These are phyloP conservation scores for Exophiala calicioides DNA, from an alignment of 2,329 filamentous ascomycete genomes.

Conservation along the genomic window DNA sequence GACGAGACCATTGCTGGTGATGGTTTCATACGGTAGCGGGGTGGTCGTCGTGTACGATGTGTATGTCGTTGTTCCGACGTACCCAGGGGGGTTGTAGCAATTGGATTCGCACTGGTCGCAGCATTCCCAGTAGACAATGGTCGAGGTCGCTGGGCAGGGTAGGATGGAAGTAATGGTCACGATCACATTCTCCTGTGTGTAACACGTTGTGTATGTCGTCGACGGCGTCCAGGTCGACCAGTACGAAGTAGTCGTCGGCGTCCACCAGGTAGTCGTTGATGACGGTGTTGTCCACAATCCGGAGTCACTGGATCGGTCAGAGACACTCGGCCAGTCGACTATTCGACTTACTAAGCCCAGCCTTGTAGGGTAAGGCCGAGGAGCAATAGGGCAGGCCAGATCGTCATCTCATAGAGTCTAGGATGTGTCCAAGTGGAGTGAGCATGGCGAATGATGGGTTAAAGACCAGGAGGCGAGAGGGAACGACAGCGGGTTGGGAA, in stretches of 20 bases:
- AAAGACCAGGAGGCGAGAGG: not conserved
- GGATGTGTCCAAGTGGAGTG: not conserved
- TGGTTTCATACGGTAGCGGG: constrained; percentile 12
- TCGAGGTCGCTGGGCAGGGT: constrained; percentile 26
- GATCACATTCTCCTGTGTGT: constrained; percentile 22
- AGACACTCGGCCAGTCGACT: not conserved
- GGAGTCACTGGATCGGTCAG: constrained; percentile 14
- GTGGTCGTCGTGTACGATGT: constrained; percentile 27
- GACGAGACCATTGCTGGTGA: constrained; percentile 25
- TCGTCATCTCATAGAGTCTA: constrained; percentile 2
- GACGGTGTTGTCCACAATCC: constrained; percentile 22
- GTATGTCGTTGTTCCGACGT: constrained; percentile 23
- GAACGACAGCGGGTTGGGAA: not conserved
- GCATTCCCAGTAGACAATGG: constrained; percentile 25
- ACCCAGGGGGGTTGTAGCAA: constrained; percentile 15
- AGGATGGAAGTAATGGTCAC: constrained; percentile 27
- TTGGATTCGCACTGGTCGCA: constrained; percentile 27
- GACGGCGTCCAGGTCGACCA: constrained; percentile 23
- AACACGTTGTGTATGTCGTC: constrained; percentile 24
- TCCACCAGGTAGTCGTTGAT: constrained; percentile 21
- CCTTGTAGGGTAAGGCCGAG: not conserved
- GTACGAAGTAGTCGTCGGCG: constrained; percentile 28
- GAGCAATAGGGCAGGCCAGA: not conserved
- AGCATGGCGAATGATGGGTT: not conserved
- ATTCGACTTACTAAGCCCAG: constrained; percentile 5